Base-by-base conservation (phyloP, 2,329 filamentous ascomycete genomes). In the Penicillium paneum region DNA sequence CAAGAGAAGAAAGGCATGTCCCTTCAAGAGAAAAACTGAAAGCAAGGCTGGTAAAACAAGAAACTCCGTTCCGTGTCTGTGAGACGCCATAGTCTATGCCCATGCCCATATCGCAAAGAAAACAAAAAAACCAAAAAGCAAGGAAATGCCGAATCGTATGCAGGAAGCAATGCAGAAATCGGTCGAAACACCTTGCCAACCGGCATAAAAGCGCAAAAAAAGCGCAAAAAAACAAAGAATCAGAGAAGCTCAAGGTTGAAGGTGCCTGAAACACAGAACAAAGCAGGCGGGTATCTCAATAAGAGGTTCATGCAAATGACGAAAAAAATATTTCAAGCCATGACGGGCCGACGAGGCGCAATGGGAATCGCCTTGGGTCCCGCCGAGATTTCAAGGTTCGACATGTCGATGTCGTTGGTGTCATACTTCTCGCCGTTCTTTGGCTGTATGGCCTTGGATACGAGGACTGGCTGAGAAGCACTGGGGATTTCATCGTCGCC, bases 311-410 rank as follows among this genome's bases (percentile, higher is more conserved):
- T 49, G 52, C 48, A 58, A 56, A 58, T 41, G 43, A 49, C 46
- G 46, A 45, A 36, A 42, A 32, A 41, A 53, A 52, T 36, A 29
- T 28, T 49, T 63, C 65, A 74, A n/a, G 72, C 72, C 53, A 72
- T 68, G 42, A 74, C 64, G 12, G 71, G 63, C 32, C 67, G 70
- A 26, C 71, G 69, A 35, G 68, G 61, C 31, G 67, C 67, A 41
- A 74, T 74, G 1, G 71, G 71, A 24, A 74, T 74, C 7, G 72
- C 71, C 49, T 72, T 69, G 1, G 72, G 71, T 17, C 64, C 67
- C 15, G 71, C 63, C 24, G 71, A 67, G 13, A 73, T 60, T 24
- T 72, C 65, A 28, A 74, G 57, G 17, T 62, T 67, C 3, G 71
- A 64, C 52, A 74, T 56, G 8, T 69, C 68, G 28, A 74, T 56